A percentile compares a stretch with the other conserved stretches of the same genome.
These are phyloP conservation scores for Chionographis japonica DNA, from an alignment of 106 monocot species.

Conservation along the genomic window DNA sequence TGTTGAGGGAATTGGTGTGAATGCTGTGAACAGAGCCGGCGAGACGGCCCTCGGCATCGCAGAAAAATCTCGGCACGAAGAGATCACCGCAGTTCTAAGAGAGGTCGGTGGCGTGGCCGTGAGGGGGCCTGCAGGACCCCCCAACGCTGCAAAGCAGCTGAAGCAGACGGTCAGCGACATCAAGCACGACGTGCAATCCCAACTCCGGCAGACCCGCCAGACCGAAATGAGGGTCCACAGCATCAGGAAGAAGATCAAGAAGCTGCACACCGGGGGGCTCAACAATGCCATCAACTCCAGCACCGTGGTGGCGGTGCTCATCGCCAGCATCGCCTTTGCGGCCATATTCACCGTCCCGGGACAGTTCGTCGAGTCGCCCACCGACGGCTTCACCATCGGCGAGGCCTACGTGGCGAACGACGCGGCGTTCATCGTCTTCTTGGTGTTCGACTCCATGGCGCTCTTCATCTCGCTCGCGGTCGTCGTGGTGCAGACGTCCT, in stretches of 20 bases:
- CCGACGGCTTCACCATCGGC: constrained; percentile 13
- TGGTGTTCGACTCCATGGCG: constrained; percentile 50
- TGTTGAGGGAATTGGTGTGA: constrained; percentile 22
- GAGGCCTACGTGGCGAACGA: constrained; percentile 40
- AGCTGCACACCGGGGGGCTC: constrained; percentile 47
- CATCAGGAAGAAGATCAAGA: constrained; percentile 45
- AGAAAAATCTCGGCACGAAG: constrained; percentile 40
- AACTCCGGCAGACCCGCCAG: constrained; percentile 41
- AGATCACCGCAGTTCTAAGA: constrained; percentile 19
- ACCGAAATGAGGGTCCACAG: constrained; percentile 37
- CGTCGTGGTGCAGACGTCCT: constrained; percentile 56
- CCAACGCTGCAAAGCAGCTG: constrained; percentile 32
- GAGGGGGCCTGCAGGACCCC: neutral
- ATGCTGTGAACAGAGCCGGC: constrained; percentile 53
- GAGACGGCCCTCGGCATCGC: constrained; percentile 60
- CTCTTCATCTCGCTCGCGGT: constrained; percentile 66
- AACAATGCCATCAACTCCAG: constrained; percentile 75
- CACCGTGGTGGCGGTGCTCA: constrained; percentile 67
- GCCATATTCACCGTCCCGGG: constrained; percentile 69
- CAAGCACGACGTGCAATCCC: constrained; percentile 55
- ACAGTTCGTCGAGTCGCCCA: constrained; percentile 21
- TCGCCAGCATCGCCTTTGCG: constrained; percentile 64
- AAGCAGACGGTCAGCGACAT: constrained; percentile 57
- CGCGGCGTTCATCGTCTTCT: constrained; percentile 42
- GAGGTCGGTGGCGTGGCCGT: constrained; percentile 26